Evolutionary conservation across 1,139 yeast genomes (phyloP).

Genomic region (Hemisphaericaspora xylofermentans): DNA sequence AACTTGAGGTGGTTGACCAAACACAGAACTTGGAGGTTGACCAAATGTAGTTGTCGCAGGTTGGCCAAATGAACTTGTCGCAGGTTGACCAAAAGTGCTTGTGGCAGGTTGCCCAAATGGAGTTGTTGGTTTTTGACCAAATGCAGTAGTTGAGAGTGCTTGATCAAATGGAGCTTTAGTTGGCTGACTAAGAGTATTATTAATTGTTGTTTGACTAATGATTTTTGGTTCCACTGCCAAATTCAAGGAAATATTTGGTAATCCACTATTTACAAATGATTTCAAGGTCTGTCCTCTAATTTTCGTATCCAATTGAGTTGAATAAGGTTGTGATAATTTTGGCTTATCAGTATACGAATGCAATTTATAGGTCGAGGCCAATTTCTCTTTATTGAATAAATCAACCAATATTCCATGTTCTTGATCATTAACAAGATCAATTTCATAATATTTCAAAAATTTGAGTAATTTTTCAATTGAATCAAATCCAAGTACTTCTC

Average conservation of each 20-base stretch:
- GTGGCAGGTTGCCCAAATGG: neutral
- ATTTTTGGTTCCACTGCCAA: slow-evolving; percentile 14
- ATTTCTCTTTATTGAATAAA: slow-evolving; percentile 50
- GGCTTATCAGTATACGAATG: slow-evolving; percentile 45
- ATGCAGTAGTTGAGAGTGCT: neutral
- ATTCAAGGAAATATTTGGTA: slow-evolving; percentile 27
- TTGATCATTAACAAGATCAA: slow-evolving; percentile 45
- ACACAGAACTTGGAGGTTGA: neutral
- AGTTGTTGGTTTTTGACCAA: neutral
- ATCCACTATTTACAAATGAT: slow-evolving; percentile 40
- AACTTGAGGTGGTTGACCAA: neutral
- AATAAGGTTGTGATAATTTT: slow-evolving; percentile 57
- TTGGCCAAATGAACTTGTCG: neutral
- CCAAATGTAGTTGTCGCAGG: neutral
- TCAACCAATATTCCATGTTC: slow-evolving; percentile 47
- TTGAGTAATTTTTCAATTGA: slow-evolving; percentile 47
- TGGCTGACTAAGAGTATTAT: neutral
- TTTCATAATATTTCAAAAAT: slow-evolving; percentile 65
- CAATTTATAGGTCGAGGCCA: slow-evolving; percentile 43
- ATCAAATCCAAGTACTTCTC: slow-evolving; percentile 65
- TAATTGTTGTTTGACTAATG: slow-evolving; percentile 1
- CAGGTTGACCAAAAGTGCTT: neutral
- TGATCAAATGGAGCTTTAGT: neutral
- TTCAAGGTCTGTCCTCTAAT: slow-evolving; percentile 32
- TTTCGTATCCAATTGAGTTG: slow-evolving; percentile 52